A percentile compares a stretch with the other conserved stretches of the same genome.
Evolutionary conservation across 768 basidiomycete species (phyloP).

Genomic region (Lepiota brunneoincarnata): DNA sequence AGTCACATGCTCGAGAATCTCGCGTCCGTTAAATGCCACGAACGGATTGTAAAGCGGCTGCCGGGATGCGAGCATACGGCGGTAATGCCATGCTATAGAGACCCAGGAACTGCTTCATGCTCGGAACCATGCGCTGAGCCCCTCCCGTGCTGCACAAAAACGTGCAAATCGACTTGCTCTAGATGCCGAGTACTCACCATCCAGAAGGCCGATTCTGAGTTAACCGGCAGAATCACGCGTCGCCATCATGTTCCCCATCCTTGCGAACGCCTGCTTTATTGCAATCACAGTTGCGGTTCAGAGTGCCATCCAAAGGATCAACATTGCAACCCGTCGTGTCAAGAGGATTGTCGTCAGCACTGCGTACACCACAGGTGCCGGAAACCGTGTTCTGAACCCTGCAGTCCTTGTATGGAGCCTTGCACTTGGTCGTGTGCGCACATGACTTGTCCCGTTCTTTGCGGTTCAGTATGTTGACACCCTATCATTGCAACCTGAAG

Average conservation of each 20-base stretch:
- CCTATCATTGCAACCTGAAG: not conserved
- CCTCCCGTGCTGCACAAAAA: constrained; percentile 52
- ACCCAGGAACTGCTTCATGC: constrained; percentile 40
- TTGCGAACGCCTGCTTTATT: constrained; percentile 52
- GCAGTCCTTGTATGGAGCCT: constrained; percentile 59
- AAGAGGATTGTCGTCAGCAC: constrained; percentile 44
- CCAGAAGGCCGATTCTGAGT: constrained; percentile 15
- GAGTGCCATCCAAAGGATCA: constrained; percentile 47
- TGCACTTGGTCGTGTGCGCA: constrained; percentile 65
- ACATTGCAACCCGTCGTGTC: constrained; percentile 45
- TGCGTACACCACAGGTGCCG: constrained; percentile 54
- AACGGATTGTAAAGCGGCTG: constrained; percentile 40
- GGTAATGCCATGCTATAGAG: constrained; percentile 42
- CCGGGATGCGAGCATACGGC: constrained; percentile 53
- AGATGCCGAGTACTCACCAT: constrained; percentile 37
- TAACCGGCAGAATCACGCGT: constrained; percentile 21
- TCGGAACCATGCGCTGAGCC: constrained; percentile 34
- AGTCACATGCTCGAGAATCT: constrained; percentile 49
- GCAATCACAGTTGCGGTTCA: constrained; percentile 50
- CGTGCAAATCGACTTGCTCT: constrained; percentile 47
- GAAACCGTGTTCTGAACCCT: constrained; percentile 46
- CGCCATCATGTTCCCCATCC: constrained; percentile 39
- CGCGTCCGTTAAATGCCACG: constrained; percentile 39
- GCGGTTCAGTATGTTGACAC: constrained; percentile 57
- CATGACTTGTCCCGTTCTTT: constrained; percentile 54